A percentile compares a stretch with the other conserved stretches of the same genome.
phyloP scores from a whole-genome alignment of 495 filamentous ascomycete genomes.

The Hyaloscypha hepaticicola region DNA sequence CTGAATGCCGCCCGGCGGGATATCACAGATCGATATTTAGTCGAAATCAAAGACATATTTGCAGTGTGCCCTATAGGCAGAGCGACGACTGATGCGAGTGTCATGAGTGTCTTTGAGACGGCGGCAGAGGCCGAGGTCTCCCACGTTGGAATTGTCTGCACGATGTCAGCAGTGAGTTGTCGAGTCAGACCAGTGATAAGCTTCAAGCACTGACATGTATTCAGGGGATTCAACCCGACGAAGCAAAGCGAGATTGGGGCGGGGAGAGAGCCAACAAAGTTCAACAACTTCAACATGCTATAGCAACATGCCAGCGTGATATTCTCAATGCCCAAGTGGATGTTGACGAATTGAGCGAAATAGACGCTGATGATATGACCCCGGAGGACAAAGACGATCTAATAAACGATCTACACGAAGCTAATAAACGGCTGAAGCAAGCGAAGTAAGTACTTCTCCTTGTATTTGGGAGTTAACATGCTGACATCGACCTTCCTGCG shows the following conservation, averaged over 20 bases:
- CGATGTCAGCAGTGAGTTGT: slow-evolving; percentile 16
- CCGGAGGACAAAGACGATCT: no score
- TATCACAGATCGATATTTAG: slow-evolving; percentile 15
- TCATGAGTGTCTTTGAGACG: slow-evolving; percentile 10
- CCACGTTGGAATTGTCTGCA: slow-evolving; percentile 19
- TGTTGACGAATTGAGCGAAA: slow-evolving; percentile 6
- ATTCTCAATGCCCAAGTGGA: neutral
- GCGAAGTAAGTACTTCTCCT: slow-evolving; percentile 11
- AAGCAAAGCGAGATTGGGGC: slow-evolving; percentile 33
- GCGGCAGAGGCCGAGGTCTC: slow-evolving; percentile 2
- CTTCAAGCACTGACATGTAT: slow-evolving; percentile 9
- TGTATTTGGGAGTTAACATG: neutral
- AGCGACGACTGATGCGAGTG: slow-evolving; percentile 13
- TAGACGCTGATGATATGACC: slow-evolving; percentile 9
- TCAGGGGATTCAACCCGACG: slow-evolving; percentile 31
- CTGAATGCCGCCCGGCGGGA: slow-evolving; percentile 4
- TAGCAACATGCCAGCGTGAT: slow-evolving; percentile 14
- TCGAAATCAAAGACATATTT: slow-evolving; percentile 16
- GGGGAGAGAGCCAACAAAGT: slow-evolving; percentile 22
- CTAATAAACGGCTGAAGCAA: slow-evolving; percentile 5
- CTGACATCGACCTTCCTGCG: neutral
- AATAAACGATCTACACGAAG: no score
- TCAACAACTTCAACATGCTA: slow-evolving; percentile 11
- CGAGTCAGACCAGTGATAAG: neutral
- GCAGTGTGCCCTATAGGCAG: slow-evolving; percentile 13